These are phyloP conservation scores for Blumeriella jaapii DNA, from an alignment of 2,329 filamentous ascomycete genomes.

Conservation along the genomic window DNA sequence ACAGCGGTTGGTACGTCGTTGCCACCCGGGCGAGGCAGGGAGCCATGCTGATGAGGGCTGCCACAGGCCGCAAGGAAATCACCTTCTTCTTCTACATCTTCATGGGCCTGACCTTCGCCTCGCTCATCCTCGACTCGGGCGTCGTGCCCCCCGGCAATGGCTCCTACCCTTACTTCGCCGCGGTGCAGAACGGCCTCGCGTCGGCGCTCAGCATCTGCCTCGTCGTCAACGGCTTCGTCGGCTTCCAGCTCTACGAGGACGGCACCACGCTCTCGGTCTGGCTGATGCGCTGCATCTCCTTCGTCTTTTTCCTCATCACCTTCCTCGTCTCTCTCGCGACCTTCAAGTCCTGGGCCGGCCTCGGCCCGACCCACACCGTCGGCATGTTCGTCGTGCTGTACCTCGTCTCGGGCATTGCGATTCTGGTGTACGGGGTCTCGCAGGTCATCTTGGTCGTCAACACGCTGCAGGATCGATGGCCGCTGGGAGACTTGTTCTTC, in stretches of 20 bases:
- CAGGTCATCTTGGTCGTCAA: slow-evolving; percentile 81
- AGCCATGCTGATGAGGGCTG: slow-evolving; percentile 9
- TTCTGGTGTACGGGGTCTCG: slow-evolving; percentile 76
- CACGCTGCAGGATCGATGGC: slow-evolving; percentile 92
- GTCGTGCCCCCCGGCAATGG: slow-evolving; percentile 74
- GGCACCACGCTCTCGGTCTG: slow-evolving; percentile 88
- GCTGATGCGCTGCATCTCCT: slow-evolving; percentile 71
- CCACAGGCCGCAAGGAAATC: slow-evolving; percentile 50
- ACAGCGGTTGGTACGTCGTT: slow-evolving; percentile 84
- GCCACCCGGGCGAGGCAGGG: no score
- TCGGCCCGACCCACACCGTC: slow-evolving; percentile 74
- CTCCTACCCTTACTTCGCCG: slow-evolving; percentile 84
- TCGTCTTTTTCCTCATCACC: slow-evolving; percentile 73
- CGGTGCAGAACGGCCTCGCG: slow-evolving; percentile 71
- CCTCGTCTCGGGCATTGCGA: slow-evolving; percentile 75
- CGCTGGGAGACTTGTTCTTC: slow-evolving; percentile 81
- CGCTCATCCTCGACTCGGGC: slow-evolving; percentile 82
- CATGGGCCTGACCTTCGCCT: slow-evolving; percentile 78
- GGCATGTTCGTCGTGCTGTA: slow-evolving; percentile 89
- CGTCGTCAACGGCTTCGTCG: slow-evolving; percentile 94
- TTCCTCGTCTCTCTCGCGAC: slow-evolving; percentile 84
- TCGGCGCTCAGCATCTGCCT: slow-evolving; percentile 83
- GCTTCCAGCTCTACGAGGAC: slow-evolving; percentile 96
- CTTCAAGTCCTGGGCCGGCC: slow-evolving; percentile 82
- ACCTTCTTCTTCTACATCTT: slow-evolving; percentile 96